These are phyloP conservation scores for Apiotrichum brassicae DNA, from an alignment of 1,284 basidiomycete species.

Conservation along the genomic window DNA sequence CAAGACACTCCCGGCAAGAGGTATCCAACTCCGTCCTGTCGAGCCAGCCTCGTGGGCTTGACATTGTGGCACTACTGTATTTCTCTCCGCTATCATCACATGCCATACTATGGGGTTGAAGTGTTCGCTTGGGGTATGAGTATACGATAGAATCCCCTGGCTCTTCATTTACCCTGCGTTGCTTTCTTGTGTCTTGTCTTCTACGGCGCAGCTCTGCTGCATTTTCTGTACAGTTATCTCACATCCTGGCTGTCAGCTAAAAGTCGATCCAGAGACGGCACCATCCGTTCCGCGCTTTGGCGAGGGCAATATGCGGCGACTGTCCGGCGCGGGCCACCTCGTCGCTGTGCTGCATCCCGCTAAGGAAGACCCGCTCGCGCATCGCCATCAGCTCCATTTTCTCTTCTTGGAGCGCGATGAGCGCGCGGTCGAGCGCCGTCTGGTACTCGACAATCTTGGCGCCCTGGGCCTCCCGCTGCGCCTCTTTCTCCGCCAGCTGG, in stretches of 20 bases:
- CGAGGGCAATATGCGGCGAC: background rate
- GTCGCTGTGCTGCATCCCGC: background rate
- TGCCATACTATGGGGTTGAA: too few relatives aligned
- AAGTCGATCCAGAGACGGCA: slow-evolving; percentile 2
- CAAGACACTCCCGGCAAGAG: too few relatives aligned
- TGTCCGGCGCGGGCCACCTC: background rate
- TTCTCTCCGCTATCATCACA: too few relatives aligned
- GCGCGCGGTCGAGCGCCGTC: slow-evolving; percentile 1
- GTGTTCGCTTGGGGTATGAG: too few relatives aligned
- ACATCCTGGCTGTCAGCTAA: background rate
- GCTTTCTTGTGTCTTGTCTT: too few relatives aligned
- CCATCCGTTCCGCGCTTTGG: background rate
- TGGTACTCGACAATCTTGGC: background rate
- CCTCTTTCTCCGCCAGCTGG: slow-evolving; percentile 1
- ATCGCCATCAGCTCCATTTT: slow-evolving; percentile 3
- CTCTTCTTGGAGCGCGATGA: slow-evolving; percentile 5
- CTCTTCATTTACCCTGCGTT: too few relatives aligned
- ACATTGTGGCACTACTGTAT: too few relatives aligned
- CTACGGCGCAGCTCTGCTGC: too few relatives aligned
- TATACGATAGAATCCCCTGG: too few relatives aligned
- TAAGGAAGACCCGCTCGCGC: slow-evolving; percentile 1
- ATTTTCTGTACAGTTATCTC: too few relatives aligned
- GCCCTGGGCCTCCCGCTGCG: background rate
- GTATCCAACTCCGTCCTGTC: too few relatives aligned
- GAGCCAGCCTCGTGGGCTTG: too few relatives aligned